Percentiles rank a stretch among this genome's conserved stretches.
phyloP scores from a whole-genome alignment of 176 grass and related monocot genomes.

The Aegilops sharonensis region DNA sequence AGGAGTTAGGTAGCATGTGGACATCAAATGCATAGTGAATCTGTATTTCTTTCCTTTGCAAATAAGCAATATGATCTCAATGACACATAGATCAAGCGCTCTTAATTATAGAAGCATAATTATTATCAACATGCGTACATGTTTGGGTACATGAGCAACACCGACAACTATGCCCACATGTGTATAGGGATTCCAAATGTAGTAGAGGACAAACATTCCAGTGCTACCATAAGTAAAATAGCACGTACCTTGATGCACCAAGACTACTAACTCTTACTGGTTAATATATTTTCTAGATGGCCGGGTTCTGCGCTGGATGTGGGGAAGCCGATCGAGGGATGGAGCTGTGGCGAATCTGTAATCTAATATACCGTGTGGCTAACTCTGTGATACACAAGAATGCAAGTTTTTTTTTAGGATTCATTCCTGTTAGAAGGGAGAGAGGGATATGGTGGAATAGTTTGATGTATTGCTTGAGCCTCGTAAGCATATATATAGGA shows the following conservation, averaged over 20 bases:
- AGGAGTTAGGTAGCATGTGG: neutral
- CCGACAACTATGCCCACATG: conserved; percentile 5
- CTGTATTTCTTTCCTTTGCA: neutral
- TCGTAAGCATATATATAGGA: no score
- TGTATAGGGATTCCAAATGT: conserved; percentile 43
- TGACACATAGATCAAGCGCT: neutral
- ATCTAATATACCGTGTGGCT: neutral
- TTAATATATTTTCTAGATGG: neutral
- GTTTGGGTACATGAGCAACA: neutral
- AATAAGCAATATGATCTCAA: neutral
- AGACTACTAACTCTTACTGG: neutral
- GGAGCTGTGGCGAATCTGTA: neutral
- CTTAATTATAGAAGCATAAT: neutral
- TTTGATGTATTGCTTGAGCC: no score
- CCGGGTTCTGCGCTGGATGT: neutral
- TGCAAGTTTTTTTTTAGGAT: neutral
- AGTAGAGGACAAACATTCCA: conserved; percentile 47
- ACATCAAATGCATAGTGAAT: neutral
- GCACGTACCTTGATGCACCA: neutral
- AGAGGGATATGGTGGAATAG: no score
- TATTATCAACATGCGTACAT: neutral
- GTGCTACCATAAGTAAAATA: conserved; percentile 22
- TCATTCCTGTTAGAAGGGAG: no score
- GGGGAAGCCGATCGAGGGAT: neutral
- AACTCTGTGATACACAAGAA: neutral